Evolutionary conservation across 2,329 filamentous ascomycete species (phyloP).

Genomic region (Pseudogymnoascus sp.): DNA sequence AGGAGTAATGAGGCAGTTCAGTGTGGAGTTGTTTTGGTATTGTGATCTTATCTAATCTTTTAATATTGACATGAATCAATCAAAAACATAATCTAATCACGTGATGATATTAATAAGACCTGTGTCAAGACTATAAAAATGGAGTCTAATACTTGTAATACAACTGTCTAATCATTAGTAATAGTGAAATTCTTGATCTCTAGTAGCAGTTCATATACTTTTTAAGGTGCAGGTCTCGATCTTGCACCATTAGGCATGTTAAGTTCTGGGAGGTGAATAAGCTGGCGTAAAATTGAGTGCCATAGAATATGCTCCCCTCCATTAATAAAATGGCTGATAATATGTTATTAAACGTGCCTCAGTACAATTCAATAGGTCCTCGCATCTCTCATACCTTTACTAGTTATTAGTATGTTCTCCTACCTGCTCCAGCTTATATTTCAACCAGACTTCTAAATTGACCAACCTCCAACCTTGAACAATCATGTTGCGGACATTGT

Average conservation of each 20-base stretch:
- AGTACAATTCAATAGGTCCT: background rate
- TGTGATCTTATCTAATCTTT: conserved; percentile 4
- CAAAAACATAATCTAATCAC: background rate
- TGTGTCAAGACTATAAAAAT: background rate
- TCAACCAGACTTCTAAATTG: background rate
- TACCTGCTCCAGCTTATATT: background rate
- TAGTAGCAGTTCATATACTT: background rate
- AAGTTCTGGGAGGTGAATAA: background rate
- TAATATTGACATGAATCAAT: background rate
- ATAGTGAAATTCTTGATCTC: background rate
- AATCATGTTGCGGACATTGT: background rate
- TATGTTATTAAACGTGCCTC: background rate
- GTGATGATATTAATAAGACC: background rate
- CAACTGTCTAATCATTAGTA: background rate
- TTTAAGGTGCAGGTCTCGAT: background rate
- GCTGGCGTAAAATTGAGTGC: background rate
- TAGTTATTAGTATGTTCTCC: background rate
- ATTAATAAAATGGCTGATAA: background rate
- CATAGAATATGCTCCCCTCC: background rate
- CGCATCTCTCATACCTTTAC: background rate
- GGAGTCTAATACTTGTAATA: too few relatives aligned
- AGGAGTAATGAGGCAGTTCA: background rate
- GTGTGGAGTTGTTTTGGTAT: background rate
- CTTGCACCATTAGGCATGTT: background rate
- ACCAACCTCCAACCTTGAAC: background rate